Conservation (phyloP, 2,329 filamentous ascomycete genomes). For the Calonectria pteridis region DNA sequence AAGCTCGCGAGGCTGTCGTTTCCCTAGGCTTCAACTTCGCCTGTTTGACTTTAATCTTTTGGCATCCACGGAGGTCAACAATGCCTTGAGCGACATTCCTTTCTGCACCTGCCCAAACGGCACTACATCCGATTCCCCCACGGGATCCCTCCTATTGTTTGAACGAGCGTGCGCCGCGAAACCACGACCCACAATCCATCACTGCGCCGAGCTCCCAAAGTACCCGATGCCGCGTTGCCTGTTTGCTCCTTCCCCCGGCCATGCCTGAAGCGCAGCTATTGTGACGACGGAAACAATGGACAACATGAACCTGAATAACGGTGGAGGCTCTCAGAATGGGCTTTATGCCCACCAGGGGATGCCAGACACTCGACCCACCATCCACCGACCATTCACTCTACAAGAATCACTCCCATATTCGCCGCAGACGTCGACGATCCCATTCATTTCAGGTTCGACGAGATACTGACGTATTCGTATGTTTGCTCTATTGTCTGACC, state of each 20-base stretch:
- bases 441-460: conserved; percentile 78
- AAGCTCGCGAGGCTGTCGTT: conserved; percentile 44
- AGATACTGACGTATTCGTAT: neutral
- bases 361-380: conserved; percentile 40
- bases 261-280: conserved; percentile 48
- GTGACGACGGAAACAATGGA: conserved; percentile 47
- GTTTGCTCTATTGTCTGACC: conserved; percentile 31
- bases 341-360: conserved; percentile 40
- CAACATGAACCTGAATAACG: conserved; percentile 47
- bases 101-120: conserved; percentile 10
- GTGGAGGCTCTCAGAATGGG: conserved; percentile 52
- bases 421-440: conserved; percentile 83
- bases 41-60: conserved; percentile 25
- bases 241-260: conserved; percentile 45
- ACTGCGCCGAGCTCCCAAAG: conserved; percentile 21
- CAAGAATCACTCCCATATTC: conserved; percentile 86
- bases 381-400: conserved; percentile 69
- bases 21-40: conserved; percentile 39
- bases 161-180: conserved; percentile 16
- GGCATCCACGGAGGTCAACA: conserved; percentile 28
- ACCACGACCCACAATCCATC: conserved; percentile 25
- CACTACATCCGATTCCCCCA: conserved; percentile 4
- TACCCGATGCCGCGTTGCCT: conserved; percentile 43
- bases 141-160: conserved; percentile 1
- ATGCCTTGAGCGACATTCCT: conserved; percentile 41